A percentile compares a stretch with the other conserved stretches of the same genome.
Evolutionary conservation across 257 asterid genomes (phyloP).

Genomic region (Henckelia pumila): DNA sequence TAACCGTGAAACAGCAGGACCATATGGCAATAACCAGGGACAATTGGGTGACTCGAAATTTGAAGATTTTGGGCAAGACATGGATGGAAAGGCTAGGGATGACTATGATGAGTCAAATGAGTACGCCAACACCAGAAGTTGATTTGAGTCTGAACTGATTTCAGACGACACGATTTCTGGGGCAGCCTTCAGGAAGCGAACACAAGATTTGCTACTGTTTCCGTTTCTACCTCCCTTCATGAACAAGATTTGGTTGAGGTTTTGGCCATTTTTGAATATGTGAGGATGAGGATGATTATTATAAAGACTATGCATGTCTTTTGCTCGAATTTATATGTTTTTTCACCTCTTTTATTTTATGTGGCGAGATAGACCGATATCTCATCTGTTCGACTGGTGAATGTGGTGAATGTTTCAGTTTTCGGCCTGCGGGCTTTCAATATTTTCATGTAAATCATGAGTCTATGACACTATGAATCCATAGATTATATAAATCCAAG

Average conservation of each 20-base stretch:
- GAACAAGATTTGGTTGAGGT: neutral
- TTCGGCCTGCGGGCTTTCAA: too few species aligned
- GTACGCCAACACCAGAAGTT: slow-evolving; percentile 40
- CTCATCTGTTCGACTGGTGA: too few species aligned
- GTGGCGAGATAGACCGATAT: too few species aligned
- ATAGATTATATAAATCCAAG: too few species aligned
- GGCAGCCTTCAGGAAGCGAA: slow-evolving; percentile 20
- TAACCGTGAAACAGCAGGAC: slow-evolving; percentile 14
- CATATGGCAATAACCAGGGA: slow-evolving; percentile 18
- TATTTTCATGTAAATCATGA: too few species aligned
- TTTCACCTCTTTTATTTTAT: too few species aligned
- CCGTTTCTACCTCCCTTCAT: neutral
- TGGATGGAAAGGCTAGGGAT: slow-evolving; percentile 13
- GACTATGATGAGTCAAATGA: slow-evolving; percentile 34
- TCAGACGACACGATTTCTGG: slow-evolving; percentile 1
- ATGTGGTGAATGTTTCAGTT: too few species aligned
- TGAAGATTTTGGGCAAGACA: slow-evolving; percentile 21
- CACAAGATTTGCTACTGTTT: neutral
- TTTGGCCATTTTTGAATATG: neutral
- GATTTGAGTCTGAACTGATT: slow-evolving; percentile 5
- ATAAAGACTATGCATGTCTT: too few species aligned
- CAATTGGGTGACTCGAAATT: slow-evolving; percentile 17
- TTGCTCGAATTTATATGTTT: too few species aligned
- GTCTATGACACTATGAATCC: too few species aligned
- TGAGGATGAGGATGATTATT: too few species aligned